Evolutionary conservation across 1,284 basidiomycete genomes (phyloP).

Genomic region (Apiotrichum brassicae): DNA sequence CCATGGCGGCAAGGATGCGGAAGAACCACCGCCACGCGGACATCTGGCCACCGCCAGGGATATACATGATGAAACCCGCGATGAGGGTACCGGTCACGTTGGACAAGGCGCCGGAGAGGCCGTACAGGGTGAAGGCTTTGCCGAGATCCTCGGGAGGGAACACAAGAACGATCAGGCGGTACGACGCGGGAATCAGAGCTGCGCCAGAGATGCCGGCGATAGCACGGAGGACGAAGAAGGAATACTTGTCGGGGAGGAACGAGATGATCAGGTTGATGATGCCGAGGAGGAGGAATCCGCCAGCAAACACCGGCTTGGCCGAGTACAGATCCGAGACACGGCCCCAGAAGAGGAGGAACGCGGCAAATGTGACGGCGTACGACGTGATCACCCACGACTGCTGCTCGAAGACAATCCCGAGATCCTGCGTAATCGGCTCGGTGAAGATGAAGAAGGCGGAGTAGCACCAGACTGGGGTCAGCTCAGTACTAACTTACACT

Average conservation of each 20-base stretch:
- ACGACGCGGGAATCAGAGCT: slow-evolving; percentile 36
- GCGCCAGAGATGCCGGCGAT: slow-evolving; percentile 31
- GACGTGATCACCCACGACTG: slow-evolving; percentile 24
- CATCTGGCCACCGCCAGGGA: slow-evolving; percentile 40
- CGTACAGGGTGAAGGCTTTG: slow-evolving; percentile 37
- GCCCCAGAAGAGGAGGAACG: slow-evolving; percentile 37
- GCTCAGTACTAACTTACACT: neutral
- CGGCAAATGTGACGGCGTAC: slow-evolving; percentile 39
- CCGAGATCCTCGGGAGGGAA: slow-evolving; percentile 33
- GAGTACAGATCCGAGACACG: slow-evolving; percentile 36
- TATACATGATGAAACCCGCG: slow-evolving; percentile 40
- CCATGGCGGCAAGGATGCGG: slow-evolving; percentile 22
- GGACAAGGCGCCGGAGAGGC: slow-evolving; percentile 39
- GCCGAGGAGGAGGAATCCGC: slow-evolving; percentile 28
- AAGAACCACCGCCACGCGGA: slow-evolving; percentile 41
- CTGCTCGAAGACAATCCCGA: slow-evolving; percentile 13
- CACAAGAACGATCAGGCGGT: slow-evolving; percentile 38
- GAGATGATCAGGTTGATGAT: slow-evolving; percentile 29
- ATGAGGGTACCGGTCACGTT: slow-evolving; percentile 39
- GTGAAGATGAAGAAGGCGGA: slow-evolving; percentile 20
- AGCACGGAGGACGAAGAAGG: slow-evolving; percentile 33
- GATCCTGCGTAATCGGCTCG: slow-evolving; percentile 9
- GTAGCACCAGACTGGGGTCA: slow-evolving; percentile 18
- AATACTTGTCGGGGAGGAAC: slow-evolving; percentile 29
- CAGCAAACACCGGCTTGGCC: slow-evolving; percentile 30